These are phyloP conservation scores for Coemansia sp. DNA, from an alignment of 192 early-diverging fungal genomes.

Conservation along the genomic window DNA sequence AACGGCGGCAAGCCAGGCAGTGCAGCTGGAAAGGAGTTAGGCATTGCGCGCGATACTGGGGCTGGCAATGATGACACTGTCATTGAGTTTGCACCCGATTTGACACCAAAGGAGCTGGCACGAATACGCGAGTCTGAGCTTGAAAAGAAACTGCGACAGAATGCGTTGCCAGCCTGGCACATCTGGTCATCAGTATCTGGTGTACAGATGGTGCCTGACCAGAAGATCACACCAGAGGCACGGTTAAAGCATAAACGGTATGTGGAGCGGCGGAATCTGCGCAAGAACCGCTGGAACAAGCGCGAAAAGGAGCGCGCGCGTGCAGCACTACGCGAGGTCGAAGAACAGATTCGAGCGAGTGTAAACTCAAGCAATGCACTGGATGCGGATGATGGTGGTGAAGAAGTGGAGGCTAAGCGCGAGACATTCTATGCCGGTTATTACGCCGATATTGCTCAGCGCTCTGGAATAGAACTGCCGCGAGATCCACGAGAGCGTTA, in stretches of 20 bases:
- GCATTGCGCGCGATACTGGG: constrained; percentile 66
- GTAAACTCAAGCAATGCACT: constrained; percentile 11
- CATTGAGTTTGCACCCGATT: constrained; percentile 70
- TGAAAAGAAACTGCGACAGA: constrained; percentile 69
- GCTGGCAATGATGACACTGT: constrained; percentile 64
- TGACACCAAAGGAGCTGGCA: constrained; percentile 61
- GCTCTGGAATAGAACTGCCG: constrained; percentile 33
- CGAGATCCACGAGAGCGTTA: constrained; percentile 48
- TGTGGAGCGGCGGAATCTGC: constrained; percentile 28
- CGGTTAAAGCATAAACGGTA: constrained; percentile 23
- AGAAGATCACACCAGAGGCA: constrained; percentile 43
- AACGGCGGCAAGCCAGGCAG: constrained; percentile 36
- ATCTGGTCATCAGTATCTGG: constrained; percentile 71
- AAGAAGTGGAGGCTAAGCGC: constrained; percentile 34
- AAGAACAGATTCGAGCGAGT: constrained; percentile 15
- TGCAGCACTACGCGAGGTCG: constrained; percentile 20
- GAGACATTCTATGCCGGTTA: constrained; percentile 37
- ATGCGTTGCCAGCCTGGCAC: constrained; percentile 78
- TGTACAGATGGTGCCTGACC: constrained; percentile 45
- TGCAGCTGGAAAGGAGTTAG: constrained; percentile 60
- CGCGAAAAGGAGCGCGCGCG: constrained; percentile 28
- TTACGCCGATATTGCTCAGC: constrained; percentile 25
- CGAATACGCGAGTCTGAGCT: constrained; percentile 64
- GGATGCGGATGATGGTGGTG: constrained; percentile 19
- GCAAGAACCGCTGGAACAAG: constrained; percentile 32